These are phyloP conservation scores for Hypoxylon fuscum DNA, from an alignment of 495 filamentous ascomycete genomes.

Conservation along the genomic window DNA sequence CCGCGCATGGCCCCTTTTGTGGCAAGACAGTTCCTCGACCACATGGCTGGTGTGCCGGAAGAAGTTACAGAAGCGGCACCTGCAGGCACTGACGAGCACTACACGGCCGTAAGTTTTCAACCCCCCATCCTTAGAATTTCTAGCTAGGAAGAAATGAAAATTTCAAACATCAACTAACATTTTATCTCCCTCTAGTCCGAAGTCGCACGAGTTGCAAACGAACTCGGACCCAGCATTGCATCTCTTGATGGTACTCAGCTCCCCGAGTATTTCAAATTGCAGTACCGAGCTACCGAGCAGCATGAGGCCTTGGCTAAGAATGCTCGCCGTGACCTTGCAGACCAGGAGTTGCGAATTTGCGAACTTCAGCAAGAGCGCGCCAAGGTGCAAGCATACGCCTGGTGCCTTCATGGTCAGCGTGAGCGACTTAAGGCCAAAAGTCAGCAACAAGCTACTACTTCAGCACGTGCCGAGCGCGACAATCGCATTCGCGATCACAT, in stretches of 20 bases:
- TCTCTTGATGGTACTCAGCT: background rate
- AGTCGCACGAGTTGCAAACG: background rate
- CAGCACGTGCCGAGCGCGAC: too few relatives aligned
- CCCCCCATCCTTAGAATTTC: background rate
- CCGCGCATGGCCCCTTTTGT: constrained; percentile 37
- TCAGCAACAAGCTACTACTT: too few relatives aligned
- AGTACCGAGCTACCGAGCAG: too few relatives aligned
- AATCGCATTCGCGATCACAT: too few relatives aligned
- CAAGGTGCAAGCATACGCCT: background rate
- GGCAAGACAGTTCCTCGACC: constrained; percentile 12
- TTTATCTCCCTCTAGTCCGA: background rate
- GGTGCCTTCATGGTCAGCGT: too few relatives aligned
- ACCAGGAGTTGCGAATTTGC: too few relatives aligned
- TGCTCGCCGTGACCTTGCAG: too few relatives aligned
- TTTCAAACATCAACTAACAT: constrained; percentile 9
- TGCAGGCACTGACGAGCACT: constrained; percentile 14
- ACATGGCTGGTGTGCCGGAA: constrained; percentile 6
- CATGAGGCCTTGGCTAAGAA: too few relatives aligned
- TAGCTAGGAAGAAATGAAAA: background rate
- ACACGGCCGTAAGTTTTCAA: constrained; percentile 18
- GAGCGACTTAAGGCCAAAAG: too few relatives aligned
- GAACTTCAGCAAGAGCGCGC: background rate
- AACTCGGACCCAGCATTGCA: background rate
- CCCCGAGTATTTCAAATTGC: too few relatives aligned
- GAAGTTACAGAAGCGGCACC: background rate